Evolutionary conservation across 164 flowering plant genomes (phyloP), one percentile per base, ranked within the genome.

Genomic region (Stephania cephalantha): DNA sequence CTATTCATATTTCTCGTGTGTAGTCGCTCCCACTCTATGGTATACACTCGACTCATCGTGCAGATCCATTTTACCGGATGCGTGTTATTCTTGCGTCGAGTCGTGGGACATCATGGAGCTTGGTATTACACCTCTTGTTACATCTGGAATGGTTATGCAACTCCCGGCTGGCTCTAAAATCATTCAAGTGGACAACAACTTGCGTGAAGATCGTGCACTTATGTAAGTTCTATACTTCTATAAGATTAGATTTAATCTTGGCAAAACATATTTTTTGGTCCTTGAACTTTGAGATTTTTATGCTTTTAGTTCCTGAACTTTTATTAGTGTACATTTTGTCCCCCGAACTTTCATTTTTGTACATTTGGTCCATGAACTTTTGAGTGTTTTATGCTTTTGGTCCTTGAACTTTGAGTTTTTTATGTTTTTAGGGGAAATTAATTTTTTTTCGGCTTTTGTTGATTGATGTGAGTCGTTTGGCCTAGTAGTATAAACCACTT

Each of bases 51-150:
- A 69, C 71, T 10, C 35, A 20, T 5, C 53, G 72, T 15, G 72
- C 72, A 46, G 72, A 70, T 70, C 72, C 72, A 3, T 70, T 70
- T 30, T 70, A n/a, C 53, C 44, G 72, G 72, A 70, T 70, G 72
- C 72, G 72, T 45, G 72, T 70, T 18, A 70, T 70, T 70, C 72
- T 70, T 46, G 72, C 72, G 4, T 70, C 72, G 7, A 70, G 46
- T 22, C 53, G 72, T 46, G 72, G 72, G 9, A 70, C 72, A 45
- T 70, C 30, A 70, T 70, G 72, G 72, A 70, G 53, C 72, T 70
- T 70, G 72, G 72, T 7, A 70, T 70, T 18, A 70, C 72, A 12
- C 72, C 72, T 20, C 45, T 70, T 44, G 72, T 70, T n/a, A 70
- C 72, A 17, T 70, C 72, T 4, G 72, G 72, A 70, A 29, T 70